Evolutionary conservation across 768 basidiomycete species (phyloP).

Genomic region (Fomitopsis pulvina): DNA sequence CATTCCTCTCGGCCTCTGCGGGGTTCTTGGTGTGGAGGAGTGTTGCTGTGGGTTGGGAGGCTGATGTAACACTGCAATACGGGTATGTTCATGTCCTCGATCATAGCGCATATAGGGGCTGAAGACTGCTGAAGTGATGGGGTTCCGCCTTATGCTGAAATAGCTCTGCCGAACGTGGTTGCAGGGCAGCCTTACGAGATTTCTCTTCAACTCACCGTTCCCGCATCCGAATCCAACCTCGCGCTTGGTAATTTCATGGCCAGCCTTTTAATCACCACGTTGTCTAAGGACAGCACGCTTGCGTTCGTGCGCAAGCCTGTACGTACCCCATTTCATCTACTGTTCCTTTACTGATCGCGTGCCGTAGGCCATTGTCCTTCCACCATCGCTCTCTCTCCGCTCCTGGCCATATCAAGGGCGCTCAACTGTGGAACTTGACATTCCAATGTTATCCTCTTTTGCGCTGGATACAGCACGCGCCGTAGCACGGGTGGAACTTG

Average conservation of each 20-base stretch:
- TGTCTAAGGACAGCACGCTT: constrained; percentile 54
- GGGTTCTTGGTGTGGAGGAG: constrained; percentile 73
- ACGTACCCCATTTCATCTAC: constrained; percentile 29
- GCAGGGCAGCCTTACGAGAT: constrained; percentile 70
- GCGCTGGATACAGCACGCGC: constrained; percentile 40
- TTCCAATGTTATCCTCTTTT: constrained; percentile 56
- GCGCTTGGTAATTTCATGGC: constrained; percentile 85
- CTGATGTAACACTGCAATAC: constrained; percentile 68
- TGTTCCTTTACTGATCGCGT: not conserved
- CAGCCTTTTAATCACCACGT: constrained; percentile 49
- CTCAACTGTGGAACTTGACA: constrained; percentile 37
- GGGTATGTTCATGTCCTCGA: constrained; percentile 42
- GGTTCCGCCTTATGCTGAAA: constrained; percentile 53
- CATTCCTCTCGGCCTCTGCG: constrained; percentile 55
- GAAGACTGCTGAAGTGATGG: too few species aligned
- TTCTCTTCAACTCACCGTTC: constrained; percentile 58
- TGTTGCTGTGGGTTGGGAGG: constrained; percentile 64
- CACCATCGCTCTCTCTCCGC: constrained; percentile 25
- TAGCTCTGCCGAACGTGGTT: constrained; percentile 43
- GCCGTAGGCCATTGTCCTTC: constrained; percentile 52
- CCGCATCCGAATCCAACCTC: constrained; percentile 58
- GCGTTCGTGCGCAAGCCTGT: constrained; percentile 58
- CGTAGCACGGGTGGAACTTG: constrained; percentile 61
- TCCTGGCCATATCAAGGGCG: constrained; percentile 36
- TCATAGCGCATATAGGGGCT: too few species aligned